phyloP scores from a whole-genome alignment of 352 stramenopile genomes.

The Blastocystis hominis region DNA sequence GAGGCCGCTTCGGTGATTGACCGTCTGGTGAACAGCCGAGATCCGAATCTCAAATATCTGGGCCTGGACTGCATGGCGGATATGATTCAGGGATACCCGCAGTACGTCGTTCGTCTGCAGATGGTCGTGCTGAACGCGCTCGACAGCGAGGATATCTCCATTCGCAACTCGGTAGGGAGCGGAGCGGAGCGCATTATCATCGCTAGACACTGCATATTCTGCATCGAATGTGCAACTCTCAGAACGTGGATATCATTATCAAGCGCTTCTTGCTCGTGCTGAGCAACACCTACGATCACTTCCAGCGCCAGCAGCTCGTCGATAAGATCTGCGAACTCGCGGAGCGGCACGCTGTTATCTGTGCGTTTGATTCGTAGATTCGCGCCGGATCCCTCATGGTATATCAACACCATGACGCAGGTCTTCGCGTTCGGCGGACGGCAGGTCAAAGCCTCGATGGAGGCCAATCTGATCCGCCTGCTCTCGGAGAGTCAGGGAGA shows the following conservation, averaged over 20 bases:
- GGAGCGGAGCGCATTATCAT: slow-evolving; percentile 80
- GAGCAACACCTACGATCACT: slow-evolving; percentile 84
- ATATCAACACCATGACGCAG: slow-evolving; percentile 50
- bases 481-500: slow-evolving; percentile 51
- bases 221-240: slow-evolving; percentile 50
- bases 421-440: slow-evolving; percentile 43
- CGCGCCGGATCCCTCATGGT: slow-evolving; percentile 43
- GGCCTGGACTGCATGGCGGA: slow-evolving; percentile 90
- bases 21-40: slow-evolving; percentile 82
- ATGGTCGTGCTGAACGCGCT: slow-evolving; percentile 98
- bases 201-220: slow-evolving; percentile 65
- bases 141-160: slow-evolving; percentile 94
- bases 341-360: slow-evolving; percentile 14
- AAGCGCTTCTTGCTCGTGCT: slow-evolving; percentile 92
- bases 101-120: slow-evolving; percentile 34
- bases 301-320: slow-evolving; percentile 83
- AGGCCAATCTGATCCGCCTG: slow-evolving; percentile 31
- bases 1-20: slow-evolving; percentile 77
- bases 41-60: slow-evolving; percentile 94
- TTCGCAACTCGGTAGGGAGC: slow-evolving; percentile 75
- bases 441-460: slow-evolving; percentile 24
- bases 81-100: slow-evolving; percentile 77
- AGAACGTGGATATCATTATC: slow-evolving; percentile 78
- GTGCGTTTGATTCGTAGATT: not conserved
- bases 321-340: slow-evolving; percentile 37